phyloP scores from a whole-genome alignment of 345 rosid species.

The Gossypium turneri region DNA sequence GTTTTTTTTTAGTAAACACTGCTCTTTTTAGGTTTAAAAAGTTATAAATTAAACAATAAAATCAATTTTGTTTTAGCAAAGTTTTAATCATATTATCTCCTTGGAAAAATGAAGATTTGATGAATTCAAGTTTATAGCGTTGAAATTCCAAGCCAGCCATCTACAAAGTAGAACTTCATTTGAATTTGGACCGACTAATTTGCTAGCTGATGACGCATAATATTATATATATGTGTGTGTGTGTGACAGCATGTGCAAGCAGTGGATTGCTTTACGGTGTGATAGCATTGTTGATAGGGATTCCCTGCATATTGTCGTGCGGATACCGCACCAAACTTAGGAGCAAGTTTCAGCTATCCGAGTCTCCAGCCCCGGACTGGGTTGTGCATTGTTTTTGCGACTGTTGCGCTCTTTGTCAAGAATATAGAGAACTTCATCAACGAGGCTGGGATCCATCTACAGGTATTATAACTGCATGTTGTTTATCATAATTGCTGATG shows the following conservation, averaged over 20 bases:
- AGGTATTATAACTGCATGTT: slow-evolving; percentile 27
- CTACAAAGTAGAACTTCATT: no score
- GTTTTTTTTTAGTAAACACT: no score
- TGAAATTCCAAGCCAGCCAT: no score
- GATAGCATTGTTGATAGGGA: slow-evolving; percentile 26
- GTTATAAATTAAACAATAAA: no score
- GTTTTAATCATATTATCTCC: no score
- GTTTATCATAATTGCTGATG: no score
- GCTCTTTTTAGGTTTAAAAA: no score
- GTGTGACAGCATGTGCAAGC: slow-evolving; percentile 41
- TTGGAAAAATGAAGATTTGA: no score
- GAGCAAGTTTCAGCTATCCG: slow-evolving; percentile 44
- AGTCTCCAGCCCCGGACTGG: slow-evolving; percentile 61
- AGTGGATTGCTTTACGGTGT: slow-evolving; percentile 45
- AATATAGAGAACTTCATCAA: slow-evolving; percentile 54
- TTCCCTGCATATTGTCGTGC: slow-evolving; percentile 64
- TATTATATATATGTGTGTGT: no score
- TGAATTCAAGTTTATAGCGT: no score
- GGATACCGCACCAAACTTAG: slow-evolving; percentile 53
- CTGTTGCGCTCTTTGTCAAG: slow-evolving; percentile 71
- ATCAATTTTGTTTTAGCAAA: no score
- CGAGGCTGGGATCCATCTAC: slow-evolving; percentile 62
- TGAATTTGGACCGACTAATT: neutral
- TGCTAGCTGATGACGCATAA: neutral
- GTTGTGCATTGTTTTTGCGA: slow-evolving; percentile 53